Evolutionary conservation across 2,329 filamentous ascomycete genomes (phyloP).

Genomic region (Xenosphaeropsis pyriputrescens): DNA sequence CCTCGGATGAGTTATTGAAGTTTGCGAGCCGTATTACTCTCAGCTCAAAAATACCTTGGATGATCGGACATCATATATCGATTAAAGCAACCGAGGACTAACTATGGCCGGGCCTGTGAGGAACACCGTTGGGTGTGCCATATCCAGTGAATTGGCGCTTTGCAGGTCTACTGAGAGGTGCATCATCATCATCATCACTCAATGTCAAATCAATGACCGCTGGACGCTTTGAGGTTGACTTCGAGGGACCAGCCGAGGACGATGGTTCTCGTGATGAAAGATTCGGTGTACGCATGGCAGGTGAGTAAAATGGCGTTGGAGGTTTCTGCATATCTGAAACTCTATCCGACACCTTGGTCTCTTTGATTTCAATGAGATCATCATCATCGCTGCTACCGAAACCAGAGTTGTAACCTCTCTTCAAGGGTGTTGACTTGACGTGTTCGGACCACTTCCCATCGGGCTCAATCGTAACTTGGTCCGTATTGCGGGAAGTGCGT

Average conservation of each 20-base stretch:
- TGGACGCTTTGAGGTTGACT: slow-evolving; percentile 23
- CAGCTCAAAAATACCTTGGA: too few species aligned
- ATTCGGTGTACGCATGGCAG: slow-evolving; percentile 9
- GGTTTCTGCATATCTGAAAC: slow-evolving; percentile 23
- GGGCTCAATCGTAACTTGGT: slow-evolving; percentile 84
- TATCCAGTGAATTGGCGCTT: slow-evolving; percentile 14
- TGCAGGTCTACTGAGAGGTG: slow-evolving; percentile 16
- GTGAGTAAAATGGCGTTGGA: slow-evolving; percentile 7
- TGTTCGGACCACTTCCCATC: slow-evolving; percentile 58
- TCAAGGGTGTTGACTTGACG: slow-evolving; percentile 9
- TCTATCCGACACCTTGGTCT: slow-evolving; percentile 13
- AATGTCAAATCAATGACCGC: slow-evolving; percentile 38
- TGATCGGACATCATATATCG: too few species aligned
- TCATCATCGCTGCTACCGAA: slow-evolving; percentile 28
- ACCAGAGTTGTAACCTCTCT: slow-evolving; percentile 2
- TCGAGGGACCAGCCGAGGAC: slow-evolving; percentile 17
- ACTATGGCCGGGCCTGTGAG: too few species aligned
- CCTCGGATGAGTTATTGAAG: too few species aligned
- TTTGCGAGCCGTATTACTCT: too few species aligned
- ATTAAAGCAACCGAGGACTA: too few species aligned
- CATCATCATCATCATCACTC: slow-evolving; percentile 35
- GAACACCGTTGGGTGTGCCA: background rate
- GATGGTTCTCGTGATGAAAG: slow-evolving; percentile 18
- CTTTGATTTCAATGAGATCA: slow-evolving; percentile 32
- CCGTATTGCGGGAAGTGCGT: slow-evolving; percentile 53